Evolutionary conservation across 1,284 basidiomycete species (phyloP), one percentile per base, ranked within the genome.

Genomic region (Sanghuangporus sanghuang): DNA sequence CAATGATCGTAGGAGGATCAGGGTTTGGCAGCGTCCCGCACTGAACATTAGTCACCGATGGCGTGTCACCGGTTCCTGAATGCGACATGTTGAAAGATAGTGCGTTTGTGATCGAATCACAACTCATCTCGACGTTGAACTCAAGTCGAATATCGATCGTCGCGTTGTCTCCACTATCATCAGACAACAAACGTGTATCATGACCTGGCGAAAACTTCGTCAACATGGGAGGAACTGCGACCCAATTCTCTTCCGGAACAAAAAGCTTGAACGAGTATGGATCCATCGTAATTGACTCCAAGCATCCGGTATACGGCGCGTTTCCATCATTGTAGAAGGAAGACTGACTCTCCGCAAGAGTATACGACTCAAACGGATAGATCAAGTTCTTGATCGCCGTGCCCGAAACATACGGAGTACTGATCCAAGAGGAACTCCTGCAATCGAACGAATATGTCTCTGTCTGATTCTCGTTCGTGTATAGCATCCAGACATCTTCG

Each of bases 131-230:
- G 12, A 79, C 74, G 69, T 88, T 95, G 76, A 92, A 96, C 73
- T 95, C 89, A 65, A 96, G 79, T 0, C 79, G 72, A 62, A 96
- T 84, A 66, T 87, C 77, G 62, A 93, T 73, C 16, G 85, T 88
- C 1, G 82, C 79, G 67, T 87, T 88, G 55, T 76, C 66, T 38
- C 83, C 78, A 5, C 77, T 79, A 5, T 77, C 61, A 44, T 79
- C 77, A 4, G 78, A 79, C 2, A 79, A 72, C 38, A 93, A 76
- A 46, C 94, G 88, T 27, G 85, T 81, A 69, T 96, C 94, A 73
- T 96, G 94, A 1, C 93, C 92, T 0, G 94, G 94, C 3, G 75
- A 74, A 75, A 95, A 95, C 61, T 84, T 84, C 11, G 92, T 91
- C 61, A 96, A 75, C 60, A 85, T 82, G 18, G 93, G 91, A 2